Base-by-base conservation (phyloP, 1,284 basidiomycete genomes). In the Malassezia pachydermatis region DNA sequence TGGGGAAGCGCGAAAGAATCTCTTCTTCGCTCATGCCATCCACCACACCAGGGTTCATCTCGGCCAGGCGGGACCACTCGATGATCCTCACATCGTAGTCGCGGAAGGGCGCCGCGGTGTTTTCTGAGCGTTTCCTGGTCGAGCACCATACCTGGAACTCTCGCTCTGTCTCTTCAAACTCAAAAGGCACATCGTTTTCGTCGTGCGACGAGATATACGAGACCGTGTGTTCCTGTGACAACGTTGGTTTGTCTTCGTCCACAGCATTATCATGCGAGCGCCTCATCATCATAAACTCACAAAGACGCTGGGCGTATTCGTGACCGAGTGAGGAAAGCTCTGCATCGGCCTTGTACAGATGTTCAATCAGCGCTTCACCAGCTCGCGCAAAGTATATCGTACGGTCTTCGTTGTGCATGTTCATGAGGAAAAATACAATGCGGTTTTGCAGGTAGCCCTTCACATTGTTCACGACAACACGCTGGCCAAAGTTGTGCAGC, bases 301-400 rank as follows among this genome's bases (percentile, higher is more conserved):
- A 58, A 25, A 75, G 57, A 35, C 70, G 79, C 63, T 88, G 84
- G 0, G 90, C 83, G 61, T 98, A 99, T 54, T 94, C 88, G 85
- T 87, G 88, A 5, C 92, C 92, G 0, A 84, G 83, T 2, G 87
- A 84, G 1, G 88, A 94, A 7, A 99, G 79, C 68, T 96, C 94
- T 0, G 92, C 89, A 69, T 98, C 92, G 24, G 92, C 90, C 75
- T 94, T 95, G 78, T 92, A 98, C 4, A 90, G 94, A 72, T 98
- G 94, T 70, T 99, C 94, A 58, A 96, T 90, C 49, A 95, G 78
- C 24, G 68, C 67, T 45, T 71, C 67, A 19, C 68, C 68, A 1
- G 68, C 63, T 5, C 70, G 57, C 8, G 65, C 71, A 42, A 73
- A 56, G 41, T 73, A 73, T 86, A 94, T 60, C 35, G 84, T 89